Evolutionary conservation across 2,329 filamentous ascomycete species (phyloP).

Genomic region (Curvularia eragrostidis): DNA sequence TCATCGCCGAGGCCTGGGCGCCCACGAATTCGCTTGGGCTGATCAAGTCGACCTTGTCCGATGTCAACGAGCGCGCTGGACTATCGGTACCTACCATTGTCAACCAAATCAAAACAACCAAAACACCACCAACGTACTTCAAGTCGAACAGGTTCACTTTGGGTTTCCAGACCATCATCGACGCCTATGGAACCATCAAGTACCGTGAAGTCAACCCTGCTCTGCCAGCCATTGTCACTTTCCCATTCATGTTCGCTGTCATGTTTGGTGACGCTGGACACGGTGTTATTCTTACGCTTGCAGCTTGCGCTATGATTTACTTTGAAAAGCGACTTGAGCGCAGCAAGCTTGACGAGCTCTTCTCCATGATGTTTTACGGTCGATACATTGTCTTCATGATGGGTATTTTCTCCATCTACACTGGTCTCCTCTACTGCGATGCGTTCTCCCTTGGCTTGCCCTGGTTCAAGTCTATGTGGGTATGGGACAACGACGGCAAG

Average conservation of each 20-base stretch:
- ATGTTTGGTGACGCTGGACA: slow-evolving; percentile 99
- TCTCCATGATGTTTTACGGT: slow-evolving; percentile 98
- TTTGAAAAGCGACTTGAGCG: slow-evolving; percentile 83
- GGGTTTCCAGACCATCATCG: slow-evolving; percentile 98
- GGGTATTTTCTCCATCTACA: slow-evolving; percentile 96
- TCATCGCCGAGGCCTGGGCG: slow-evolving; percentile 98
- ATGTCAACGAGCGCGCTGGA: slow-evolving; percentile 94
- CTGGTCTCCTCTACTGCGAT: slow-evolving; percentile 97
- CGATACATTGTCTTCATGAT: slow-evolving; percentile 99
- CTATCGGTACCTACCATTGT: slow-evolving; percentile 98
- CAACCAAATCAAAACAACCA: slow-evolving; percentile 96
- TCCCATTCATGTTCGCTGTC: slow-evolving; percentile 99
- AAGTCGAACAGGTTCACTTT: slow-evolving; percentile 99
- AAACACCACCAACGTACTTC: slow-evolving; percentile 95
- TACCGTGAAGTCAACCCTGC: slow-evolving; percentile 98
- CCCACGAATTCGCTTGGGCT: slow-evolving; percentile 87
- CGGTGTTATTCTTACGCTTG: slow-evolving; percentile 83
- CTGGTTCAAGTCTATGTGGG: slow-evolving; percentile 88
- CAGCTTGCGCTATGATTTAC: slow-evolving; percentile 91
- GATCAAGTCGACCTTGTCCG: slow-evolving; percentile 92
- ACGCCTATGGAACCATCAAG: slow-evolving; percentile 96
- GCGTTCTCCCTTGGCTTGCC: slow-evolving; percentile 93
- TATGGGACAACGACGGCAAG: slow-evolving; percentile 74
- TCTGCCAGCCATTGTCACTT: slow-evolving; percentile 93
- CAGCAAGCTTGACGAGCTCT: slow-evolving; percentile 95